phyloP scores from a whole-genome alignment of 768 basidiomycete genomes.

The Suillus spraguei region DNA sequence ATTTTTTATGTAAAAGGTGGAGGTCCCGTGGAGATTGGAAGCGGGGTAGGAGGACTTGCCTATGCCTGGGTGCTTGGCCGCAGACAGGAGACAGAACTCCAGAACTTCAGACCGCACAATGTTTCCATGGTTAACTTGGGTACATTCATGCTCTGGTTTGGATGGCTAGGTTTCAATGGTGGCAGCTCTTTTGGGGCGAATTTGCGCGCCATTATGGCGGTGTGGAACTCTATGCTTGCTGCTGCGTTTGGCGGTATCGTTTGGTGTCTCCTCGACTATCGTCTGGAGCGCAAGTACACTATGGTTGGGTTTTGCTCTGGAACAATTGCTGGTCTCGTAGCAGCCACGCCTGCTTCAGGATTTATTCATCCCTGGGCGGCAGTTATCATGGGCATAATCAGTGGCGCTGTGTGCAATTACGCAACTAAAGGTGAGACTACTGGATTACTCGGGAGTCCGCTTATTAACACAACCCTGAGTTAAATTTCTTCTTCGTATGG shows the following conservation, averaged over 20 bases:
- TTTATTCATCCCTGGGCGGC: constrained; percentile 79
- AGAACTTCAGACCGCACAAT: constrained; percentile 88
- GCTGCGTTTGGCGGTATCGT: constrained; percentile 82
- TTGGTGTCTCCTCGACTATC: constrained; percentile 82
- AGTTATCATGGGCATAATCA: constrained; percentile 72
- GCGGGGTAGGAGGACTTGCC: constrained; percentile 83
- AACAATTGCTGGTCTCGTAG: constrained; percentile 86
- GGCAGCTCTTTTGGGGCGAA: constrained; percentile 89
- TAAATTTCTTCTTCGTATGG: constrained; percentile 69
- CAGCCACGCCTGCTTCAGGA: constrained; percentile 87
- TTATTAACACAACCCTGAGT: constrained; percentile 42
- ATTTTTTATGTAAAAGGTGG: constrained; percentile 50
- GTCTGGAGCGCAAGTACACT: constrained; percentile 79
- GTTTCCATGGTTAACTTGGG: constrained; percentile 83
- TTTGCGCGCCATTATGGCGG: constrained; percentile 80
- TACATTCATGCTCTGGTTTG: constrained; percentile 87
- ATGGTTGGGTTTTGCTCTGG: constrained; percentile 93
- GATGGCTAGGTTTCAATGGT: constrained; percentile 90
- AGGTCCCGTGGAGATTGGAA: constrained; percentile 86
- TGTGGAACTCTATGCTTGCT: constrained; percentile 88
- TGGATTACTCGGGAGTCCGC: not conserved
- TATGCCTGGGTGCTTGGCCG: constrained; percentile 87
- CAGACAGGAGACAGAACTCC: constrained; percentile 67
- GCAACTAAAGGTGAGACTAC: constrained; percentile 70
- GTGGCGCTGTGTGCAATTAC: constrained; percentile 78